Evolutionary conservation across 2,329 filamentous ascomycete species (phyloP).

Genomic region (Boeremia lycopersici): DNA sequence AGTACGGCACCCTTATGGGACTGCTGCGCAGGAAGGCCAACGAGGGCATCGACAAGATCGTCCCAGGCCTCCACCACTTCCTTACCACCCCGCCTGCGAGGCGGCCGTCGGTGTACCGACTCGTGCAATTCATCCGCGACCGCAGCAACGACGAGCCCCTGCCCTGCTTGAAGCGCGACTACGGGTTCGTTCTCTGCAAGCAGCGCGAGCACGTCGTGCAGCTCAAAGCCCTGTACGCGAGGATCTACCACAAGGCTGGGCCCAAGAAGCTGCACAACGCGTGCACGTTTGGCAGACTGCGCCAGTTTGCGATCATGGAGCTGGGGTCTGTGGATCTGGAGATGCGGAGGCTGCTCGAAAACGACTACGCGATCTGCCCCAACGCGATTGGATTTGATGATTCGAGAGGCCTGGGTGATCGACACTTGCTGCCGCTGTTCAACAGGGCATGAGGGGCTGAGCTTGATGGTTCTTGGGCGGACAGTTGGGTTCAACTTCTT

Average conservation of each 20-base stretch:
- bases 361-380: constrained; percentile 9
- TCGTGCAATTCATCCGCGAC: constrained; percentile 25
- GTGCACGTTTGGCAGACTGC: constrained; percentile 9
- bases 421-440: constrained; percentile 1
- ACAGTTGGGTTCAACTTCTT: too few relatives aligned
- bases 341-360: constrained; percentile 9
- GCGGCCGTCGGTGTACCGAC: constrained; percentile 20
- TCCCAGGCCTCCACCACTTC: constrained; percentile 20
- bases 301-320: constrained; percentile 1
- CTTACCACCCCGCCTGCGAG: not conserved
- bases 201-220: constrained; percentile 23
- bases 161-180: constrained; percentile 22
- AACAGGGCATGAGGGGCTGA: not conserved
- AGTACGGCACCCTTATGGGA: not conserved
- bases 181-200: constrained; percentile 22
- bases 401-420: not conserved
- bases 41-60: not conserved
- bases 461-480: not conserved
- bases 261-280: constrained; percentile 20
- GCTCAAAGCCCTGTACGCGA: constrained; percentile 22
- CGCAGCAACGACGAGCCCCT: constrained; percentile 9
- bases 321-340: not conserved
- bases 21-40: constrained; percentile 19
- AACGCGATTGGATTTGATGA: constrained; percentile 16
- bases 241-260: constrained; percentile 4